Conservation (phyloP, 2,329 filamentous ascomycete genomes). For the Sporothrix dimorphospora region DNA sequence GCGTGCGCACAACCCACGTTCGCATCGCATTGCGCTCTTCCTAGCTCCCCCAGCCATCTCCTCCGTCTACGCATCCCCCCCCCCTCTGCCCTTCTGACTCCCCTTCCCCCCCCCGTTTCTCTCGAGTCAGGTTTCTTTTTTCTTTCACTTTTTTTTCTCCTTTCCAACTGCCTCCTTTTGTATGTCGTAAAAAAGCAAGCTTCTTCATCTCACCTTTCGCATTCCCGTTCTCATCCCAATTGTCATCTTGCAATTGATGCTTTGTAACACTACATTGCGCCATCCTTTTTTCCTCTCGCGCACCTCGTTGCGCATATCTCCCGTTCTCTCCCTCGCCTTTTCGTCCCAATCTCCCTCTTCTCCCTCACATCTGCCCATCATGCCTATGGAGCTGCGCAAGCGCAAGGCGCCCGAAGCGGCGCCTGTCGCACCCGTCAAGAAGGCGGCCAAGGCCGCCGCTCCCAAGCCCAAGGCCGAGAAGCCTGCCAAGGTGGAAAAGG, state of each 20-base stretch:
- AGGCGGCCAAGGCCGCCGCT: slow-evolving; percentile 35
- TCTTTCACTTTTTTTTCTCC: neutral
- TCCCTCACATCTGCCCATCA: slow-evolving; percentile 39
- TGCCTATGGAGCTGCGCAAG: slow-evolving; percentile 64
- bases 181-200: neutral
- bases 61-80: neutral
- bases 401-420: slow-evolving; percentile 56
- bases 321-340: neutral
- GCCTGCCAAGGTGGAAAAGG: slow-evolving; percentile 34
- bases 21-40: slow-evolving; percentile 9
- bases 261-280: slow-evolving; percentile 15
- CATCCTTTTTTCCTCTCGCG: slow-evolving; percentile 9
- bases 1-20: neutral
- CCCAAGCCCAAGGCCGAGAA: slow-evolving; percentile 38
- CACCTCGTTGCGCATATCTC: neutral
- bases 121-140: neutral
- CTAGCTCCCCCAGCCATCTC: slow-evolving; percentile 30
- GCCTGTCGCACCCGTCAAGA: slow-evolving; percentile 28
- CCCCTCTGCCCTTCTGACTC: slow-evolving; percentile 21
- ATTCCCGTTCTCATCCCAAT: neutral
- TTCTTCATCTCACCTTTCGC: too few species aligned
- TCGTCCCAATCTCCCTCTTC: neutral
- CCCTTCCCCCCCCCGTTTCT: slow-evolving; percentile 24
- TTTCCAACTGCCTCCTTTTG: too few species aligned
- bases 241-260: neutral